phyloP scores from a whole-genome alignment of 2,329 filamentous ascomycete species.

The Penicillium brasilianum region DNA sequence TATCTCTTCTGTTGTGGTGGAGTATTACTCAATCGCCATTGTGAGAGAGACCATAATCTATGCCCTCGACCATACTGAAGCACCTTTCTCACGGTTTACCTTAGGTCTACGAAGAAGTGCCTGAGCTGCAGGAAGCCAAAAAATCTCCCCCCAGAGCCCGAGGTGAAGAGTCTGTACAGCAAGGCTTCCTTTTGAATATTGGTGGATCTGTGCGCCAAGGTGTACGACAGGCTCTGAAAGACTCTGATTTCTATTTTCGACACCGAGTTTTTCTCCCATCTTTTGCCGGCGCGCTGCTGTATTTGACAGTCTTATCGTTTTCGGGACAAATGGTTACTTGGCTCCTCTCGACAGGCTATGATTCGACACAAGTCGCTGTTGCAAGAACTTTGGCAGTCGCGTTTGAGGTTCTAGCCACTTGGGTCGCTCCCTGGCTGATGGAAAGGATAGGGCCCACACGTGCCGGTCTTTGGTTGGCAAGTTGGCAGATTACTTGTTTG shows the following conservation, averaged over 20 bases:
- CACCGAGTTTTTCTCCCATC: constrained; percentile 45
- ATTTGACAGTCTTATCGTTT: constrained; percentile 59
- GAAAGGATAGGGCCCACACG: constrained; percentile 55
- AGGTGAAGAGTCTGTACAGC: background rate
- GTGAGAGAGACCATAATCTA: background rate
- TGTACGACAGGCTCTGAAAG: background rate
- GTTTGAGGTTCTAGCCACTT: constrained; percentile 55
- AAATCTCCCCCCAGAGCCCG: background rate
- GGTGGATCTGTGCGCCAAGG: background rate
- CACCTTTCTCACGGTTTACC: background rate
- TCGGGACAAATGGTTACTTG: constrained; percentile 59
- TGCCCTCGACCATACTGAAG: no score
- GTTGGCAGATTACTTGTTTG: constrained; percentile 63
- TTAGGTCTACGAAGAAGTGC: constrained; percentile 27
- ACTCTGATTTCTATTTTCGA: constrained; percentile 15
- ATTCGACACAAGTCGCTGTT: constrained; percentile 15
- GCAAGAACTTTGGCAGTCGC: constrained; percentile 46
- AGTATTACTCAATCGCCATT: constrained; percentile 41
- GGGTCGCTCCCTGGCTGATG: constrained; percentile 53
- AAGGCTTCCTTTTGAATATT: background rate
- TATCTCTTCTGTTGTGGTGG: constrained; percentile 38
- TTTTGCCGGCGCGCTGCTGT: constrained; percentile 52
- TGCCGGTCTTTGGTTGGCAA: constrained; percentile 68
- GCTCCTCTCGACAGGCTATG: constrained; percentile 51
- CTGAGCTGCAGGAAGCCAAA: constrained; percentile 9